phyloP scores from a whole-genome alignment of 2,329 filamentous ascomycete genomes.

The Pseudocercospora macadamiae region DNA sequence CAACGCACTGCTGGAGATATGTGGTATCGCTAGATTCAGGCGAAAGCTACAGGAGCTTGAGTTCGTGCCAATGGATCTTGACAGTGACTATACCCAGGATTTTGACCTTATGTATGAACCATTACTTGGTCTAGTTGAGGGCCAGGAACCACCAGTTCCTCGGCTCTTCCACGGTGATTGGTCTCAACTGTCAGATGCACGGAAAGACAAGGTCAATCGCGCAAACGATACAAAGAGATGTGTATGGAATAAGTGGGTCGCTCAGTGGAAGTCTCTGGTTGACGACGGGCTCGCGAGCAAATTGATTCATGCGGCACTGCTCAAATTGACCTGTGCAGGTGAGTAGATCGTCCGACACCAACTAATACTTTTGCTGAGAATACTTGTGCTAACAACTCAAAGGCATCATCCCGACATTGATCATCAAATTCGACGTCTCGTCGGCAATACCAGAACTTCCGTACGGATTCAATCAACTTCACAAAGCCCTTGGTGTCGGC shows the following conservation, averaged over 20 bases:
- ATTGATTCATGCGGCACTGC: not conserved
- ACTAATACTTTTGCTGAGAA: no score
- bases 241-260: not conserved
- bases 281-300: not conserved
- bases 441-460: no score
- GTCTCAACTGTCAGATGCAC: no score
- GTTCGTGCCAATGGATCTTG: not conserved
- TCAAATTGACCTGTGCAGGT: not conserved
- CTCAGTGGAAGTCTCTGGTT: not conserved
- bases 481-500: no score
- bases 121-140: no score
- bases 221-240: not conserved
- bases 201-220: not conserved
- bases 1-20: not conserved
- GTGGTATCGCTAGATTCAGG: not conserved
- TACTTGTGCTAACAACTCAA: no score
- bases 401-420: not conserved
- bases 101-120: no score
- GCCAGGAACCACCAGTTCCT: no score
- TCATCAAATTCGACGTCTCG: no score
- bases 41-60: not conserved
- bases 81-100: no score
- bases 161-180: no score
- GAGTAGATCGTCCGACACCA: not conserved
- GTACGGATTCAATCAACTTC: no score